Conservation (phyloP, 1,284 basidiomycete species). For the Xanthoconium separans region DNA sequence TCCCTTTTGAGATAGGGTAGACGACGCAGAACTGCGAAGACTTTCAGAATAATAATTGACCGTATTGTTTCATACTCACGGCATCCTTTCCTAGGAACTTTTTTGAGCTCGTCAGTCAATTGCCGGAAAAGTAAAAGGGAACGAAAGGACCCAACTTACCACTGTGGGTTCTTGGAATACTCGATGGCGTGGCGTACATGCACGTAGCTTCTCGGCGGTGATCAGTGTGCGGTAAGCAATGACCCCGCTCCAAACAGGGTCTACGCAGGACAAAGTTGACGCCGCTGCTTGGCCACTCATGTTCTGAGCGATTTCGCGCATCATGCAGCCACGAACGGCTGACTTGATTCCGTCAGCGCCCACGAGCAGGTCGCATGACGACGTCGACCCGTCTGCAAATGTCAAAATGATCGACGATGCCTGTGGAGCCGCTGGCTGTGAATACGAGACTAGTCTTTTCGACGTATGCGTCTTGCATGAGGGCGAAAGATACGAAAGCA, state of each 20-base stretch:
- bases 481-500: conserved; percentile 36
- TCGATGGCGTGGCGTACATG: conserved; percentile 37
- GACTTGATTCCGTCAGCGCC: conserved; percentile 58
- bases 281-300: conserved; percentile 13
- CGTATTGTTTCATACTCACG: conserved; percentile 18
- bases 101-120: conserved; percentile 1
- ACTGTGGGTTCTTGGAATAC: conserved; percentile 27
- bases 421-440: conserved; percentile 24
- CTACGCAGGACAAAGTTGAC: conserved; percentile 23
- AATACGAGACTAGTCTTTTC: conserved; percentile 42
- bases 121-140: background rate
- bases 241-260: conserved; percentile 45
- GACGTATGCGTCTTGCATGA: conserved; percentile 34
- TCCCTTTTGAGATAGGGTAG: conserved; percentile 32
- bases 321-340: conserved; percentile 42
- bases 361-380: conserved; percentile 46
- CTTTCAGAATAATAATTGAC: background rate
- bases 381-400: conserved; percentile 44
- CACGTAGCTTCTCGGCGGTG: conserved; percentile 34
- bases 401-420: conserved; percentile 34
- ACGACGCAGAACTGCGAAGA: conserved; percentile 23
- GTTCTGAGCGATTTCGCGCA: conserved; percentile 29
- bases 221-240: conserved; percentile 42
- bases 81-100: conserved; percentile 30
- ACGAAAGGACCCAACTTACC: conserved; percentile 18